Percentiles rank a stretch among this genome's conserved stretches.
phyloP scores from a whole-genome alignment of 2,329 filamentous ascomycete genomes.

The Fusarium musae region DNA sequence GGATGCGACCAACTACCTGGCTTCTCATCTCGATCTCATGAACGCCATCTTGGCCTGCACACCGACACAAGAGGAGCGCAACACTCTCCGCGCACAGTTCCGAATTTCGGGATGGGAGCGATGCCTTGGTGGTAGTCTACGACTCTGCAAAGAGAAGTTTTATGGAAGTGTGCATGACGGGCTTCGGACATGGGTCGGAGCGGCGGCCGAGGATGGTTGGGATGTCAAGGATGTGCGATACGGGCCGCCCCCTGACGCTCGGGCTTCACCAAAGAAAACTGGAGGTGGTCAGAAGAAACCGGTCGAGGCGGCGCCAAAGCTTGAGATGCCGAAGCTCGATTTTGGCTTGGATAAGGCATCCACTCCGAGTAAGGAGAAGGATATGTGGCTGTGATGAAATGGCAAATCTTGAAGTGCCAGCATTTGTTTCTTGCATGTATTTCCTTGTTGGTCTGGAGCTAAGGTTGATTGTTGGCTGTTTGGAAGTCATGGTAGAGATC shows the following conservation, averaged over 20 bases:
- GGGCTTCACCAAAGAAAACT: constrained; percentile 47
- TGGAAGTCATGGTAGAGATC: constrained; percentile 43
- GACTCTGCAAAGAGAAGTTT: constrained; percentile 97
- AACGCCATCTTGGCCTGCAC: constrained; percentile 90
- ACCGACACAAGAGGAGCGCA: constrained; percentile 75
- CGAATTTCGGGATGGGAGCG: constrained; percentile 91
- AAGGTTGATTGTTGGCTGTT: constrained; percentile 44
- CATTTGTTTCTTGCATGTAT: constrained; percentile 38
- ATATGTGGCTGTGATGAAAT: constrained; percentile 47
- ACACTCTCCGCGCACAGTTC: constrained; percentile 80
- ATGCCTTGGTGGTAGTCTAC: constrained; percentile 83
- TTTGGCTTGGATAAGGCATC: constrained; percentile 54
- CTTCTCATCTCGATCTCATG: constrained; percentile 89
- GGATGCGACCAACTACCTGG: constrained; percentile 97
- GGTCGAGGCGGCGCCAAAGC: constrained; percentile 66
- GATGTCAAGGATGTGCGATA: constrained; percentile 82
- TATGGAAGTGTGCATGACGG: constrained; percentile 92
- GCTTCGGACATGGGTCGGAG: constrained; percentile 88
- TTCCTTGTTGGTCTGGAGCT: constrained; percentile 38
- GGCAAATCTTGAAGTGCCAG: constrained; percentile 24
- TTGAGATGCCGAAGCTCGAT: constrained; percentile 70
- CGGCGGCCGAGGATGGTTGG: constrained; percentile 89
- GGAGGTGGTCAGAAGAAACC: constrained; percentile 58
- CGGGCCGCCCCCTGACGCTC: constrained; percentile 62
- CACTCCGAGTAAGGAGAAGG: constrained; percentile 46